A percentile compares a stretch with the other conserved stretches of the same genome.
phyloP scores from a whole-genome alignment of 2,329 filamentous ascomycete species.

The Huntiella moniliformis region DNA sequence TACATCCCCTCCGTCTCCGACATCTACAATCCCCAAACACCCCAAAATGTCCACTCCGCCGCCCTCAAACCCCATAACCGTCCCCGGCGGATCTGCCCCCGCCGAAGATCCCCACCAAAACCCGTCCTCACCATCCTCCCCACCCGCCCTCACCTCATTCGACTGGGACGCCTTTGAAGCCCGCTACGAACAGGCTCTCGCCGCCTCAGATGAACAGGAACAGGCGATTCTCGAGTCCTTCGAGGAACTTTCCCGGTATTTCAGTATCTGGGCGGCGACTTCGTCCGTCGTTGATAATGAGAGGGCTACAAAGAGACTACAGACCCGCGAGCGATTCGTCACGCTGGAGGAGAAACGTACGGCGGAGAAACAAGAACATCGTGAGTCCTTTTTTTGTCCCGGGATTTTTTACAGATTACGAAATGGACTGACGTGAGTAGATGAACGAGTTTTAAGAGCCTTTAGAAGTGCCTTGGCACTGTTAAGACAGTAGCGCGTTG shows the following conservation, averaged over 20 bases:
- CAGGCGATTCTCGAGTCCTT: slow-evolving; percentile 48
- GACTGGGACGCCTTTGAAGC: slow-evolving; percentile 63
- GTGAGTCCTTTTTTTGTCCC: slow-evolving; percentile 31
- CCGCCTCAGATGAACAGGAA: slow-evolving; percentile 44
- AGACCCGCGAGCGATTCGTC: slow-evolving; percentile 61
- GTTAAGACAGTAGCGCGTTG: slow-evolving; percentile 18
- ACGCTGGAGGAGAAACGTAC: slow-evolving; percentile 53
- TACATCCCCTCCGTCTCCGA: too few species aligned
- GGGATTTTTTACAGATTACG: background rate
- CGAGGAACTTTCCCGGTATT: slow-evolving; percentile 49
- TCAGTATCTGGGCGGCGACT: slow-evolving; percentile 58
- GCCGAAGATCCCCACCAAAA: background rate
- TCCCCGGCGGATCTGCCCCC: background rate
- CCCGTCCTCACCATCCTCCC: slow-evolving; percentile 25
- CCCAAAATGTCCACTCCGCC: too few species aligned
- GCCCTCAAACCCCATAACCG: background rate
- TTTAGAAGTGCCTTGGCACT: slow-evolving; percentile 44
- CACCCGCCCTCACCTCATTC: slow-evolving; percentile 26
- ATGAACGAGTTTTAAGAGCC: slow-evolving; percentile 36
- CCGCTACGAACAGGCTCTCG: slow-evolving; percentile 48
- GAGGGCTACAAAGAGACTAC: slow-evolving; percentile 59
- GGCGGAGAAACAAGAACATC: slow-evolving; percentile 59
- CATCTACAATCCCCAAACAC: too few species aligned
- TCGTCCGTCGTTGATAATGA: slow-evolving; percentile 56
- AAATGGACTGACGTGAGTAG: background rate